Percentiles rank a stretch among this genome's conserved stretches.
Conservation (phyloP, 495 filamentous ascomycete species). For the Parathielavia hyrcaniae region DNA sequence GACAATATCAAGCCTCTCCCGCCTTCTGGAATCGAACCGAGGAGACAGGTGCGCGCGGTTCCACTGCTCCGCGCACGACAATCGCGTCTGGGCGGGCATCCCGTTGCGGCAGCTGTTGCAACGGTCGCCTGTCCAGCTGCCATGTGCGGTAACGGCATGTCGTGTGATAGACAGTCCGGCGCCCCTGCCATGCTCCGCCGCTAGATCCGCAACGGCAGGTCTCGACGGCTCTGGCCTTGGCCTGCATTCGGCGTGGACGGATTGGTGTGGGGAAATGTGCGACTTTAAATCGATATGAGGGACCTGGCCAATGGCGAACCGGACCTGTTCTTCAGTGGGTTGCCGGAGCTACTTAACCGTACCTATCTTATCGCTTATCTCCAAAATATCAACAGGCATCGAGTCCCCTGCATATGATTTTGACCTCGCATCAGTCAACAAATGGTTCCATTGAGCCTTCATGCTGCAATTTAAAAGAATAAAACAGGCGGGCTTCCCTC, state of each 20-base stretch:
- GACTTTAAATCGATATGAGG: too few relatives aligned
- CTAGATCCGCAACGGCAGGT: conserved; percentile 20
- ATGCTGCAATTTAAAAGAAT: too few relatives aligned
- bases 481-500: too few relatives aligned
- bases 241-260: neutral
- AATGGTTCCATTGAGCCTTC: too few relatives aligned
- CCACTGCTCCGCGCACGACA: neutral
- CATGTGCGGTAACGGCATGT: neutral
- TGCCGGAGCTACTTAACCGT: too few relatives aligned
- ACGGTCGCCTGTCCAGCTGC: conserved; percentile 8
- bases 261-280: too few relatives aligned
- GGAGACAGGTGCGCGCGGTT: conserved; percentile 2
- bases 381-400: too few relatives aligned
- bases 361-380: too few relatives aligned
- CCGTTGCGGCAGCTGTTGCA: conserved; percentile 19
- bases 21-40: conserved; percentile 4
- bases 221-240: neutral
- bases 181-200: conserved; percentile 8
- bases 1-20: neutral
- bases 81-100: conserved; percentile 11
- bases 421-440: too few relatives aligned
- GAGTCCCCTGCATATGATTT: too few relatives aligned
- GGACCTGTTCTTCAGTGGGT: too few relatives aligned
- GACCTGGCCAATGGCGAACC: too few relatives aligned
- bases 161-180: neutral